These are phyloP conservation scores for Fraxinus floribunda DNA, from an alignment of 305 asterid genomes.

Conservation along the genomic window DNA sequence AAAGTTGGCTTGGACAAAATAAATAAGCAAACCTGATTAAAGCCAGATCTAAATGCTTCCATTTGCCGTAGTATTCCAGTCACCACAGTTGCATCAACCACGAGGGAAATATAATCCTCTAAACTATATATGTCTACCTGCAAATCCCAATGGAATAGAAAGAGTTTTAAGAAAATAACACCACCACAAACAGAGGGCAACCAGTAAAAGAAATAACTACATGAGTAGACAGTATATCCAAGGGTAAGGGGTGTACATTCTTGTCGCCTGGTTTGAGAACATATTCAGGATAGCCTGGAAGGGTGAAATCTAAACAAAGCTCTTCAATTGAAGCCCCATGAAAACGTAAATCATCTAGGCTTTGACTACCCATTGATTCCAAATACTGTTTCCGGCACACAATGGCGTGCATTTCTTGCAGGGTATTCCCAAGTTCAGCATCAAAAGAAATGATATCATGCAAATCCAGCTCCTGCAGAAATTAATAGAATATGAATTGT, in stretches of 20 bases:
- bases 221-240: not conserved
- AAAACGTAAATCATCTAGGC: constrained; percentile 50
- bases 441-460: constrained; percentile 84
- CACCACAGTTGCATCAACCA: constrained; percentile 87
- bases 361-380: constrained; percentile 55
- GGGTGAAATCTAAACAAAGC: constrained; percentile 88
- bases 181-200: not conserved
- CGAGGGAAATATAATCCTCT: constrained; percentile 81
- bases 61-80: constrained; percentile 75
- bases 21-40: constrained; percentile 68
- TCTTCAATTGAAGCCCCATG: constrained; percentile 83
- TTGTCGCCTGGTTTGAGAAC: constrained; percentile 64
- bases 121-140: constrained; percentile 77
- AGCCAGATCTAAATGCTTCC: constrained; percentile 97
- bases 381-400: constrained; percentile 66
- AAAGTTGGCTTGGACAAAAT: constrained; percentile 10
- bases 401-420: constrained; percentile 91
- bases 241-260: constrained; percentile 47
- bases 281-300: constrained; percentile 92
- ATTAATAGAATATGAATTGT: constrained; percentile 19
- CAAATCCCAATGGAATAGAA: constrained; percentile 20
- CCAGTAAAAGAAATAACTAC: constrained; percentile 13
- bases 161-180: not conserved
- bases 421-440: constrained; percentile 68
- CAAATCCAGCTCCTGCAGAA: constrained; percentile 83